Evolutionary conservation across 1,284 basidiomycete species (phyloP).

Genomic region (Boletus nobilissimus): DNA sequence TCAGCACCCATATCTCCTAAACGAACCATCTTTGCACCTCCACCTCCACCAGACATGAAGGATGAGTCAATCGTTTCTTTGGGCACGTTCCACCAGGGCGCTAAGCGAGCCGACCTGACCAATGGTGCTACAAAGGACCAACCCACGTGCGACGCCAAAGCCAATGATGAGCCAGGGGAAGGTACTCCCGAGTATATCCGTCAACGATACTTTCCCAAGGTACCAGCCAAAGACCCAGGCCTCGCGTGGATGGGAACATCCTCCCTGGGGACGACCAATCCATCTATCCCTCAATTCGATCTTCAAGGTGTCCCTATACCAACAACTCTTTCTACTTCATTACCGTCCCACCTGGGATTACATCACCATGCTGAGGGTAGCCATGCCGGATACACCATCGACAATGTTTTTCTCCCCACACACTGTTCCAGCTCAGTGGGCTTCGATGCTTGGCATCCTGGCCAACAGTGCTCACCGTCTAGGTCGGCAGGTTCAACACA

Average conservation of each 20-base stretch:
- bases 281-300: constrained; percentile 71
- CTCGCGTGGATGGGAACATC: constrained; percentile 78
- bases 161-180: constrained; percentile 60
- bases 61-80: constrained; percentile 62
- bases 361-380: constrained; percentile 88
- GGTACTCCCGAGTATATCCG: constrained; percentile 87
- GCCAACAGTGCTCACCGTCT: constrained; percentile 65
- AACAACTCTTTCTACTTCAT: constrained; percentile 55
- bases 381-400: constrained; percentile 88
- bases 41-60: constrained; percentile 61
- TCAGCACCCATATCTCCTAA: constrained; percentile 80
- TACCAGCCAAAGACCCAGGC: constrained; percentile 71
- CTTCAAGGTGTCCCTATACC: constrained; percentile 76
- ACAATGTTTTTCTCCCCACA: constrained; percentile 86
- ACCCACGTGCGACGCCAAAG: not conserved
- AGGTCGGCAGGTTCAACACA: constrained; percentile 43
- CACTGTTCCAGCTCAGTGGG: constrained; percentile 86
- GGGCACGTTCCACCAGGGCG: constrained; percentile 55
- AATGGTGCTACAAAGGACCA: constrained; percentile 11
- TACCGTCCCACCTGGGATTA: constrained; percentile 86
- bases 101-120: constrained; percentile 11
- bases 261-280: constrained; percentile 36
- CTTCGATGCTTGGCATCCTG: constrained; percentile 83
- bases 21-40: constrained; percentile 55
- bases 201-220: constrained; percentile 83